Conservation (phyloP, 306 rosid genomes). For the Senna tora region DNA sequence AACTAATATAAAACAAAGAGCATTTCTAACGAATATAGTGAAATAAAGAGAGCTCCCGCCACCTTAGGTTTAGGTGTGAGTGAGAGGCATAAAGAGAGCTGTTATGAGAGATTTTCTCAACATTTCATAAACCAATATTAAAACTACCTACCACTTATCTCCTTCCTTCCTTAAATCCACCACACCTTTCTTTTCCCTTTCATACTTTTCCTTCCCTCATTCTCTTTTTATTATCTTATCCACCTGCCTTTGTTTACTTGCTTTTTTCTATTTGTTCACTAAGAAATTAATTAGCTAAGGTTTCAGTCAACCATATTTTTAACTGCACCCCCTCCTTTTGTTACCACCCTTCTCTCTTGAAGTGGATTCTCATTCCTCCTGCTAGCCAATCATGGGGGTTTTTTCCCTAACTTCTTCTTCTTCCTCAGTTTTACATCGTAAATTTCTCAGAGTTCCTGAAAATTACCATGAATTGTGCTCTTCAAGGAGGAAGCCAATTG, state of each 20-base stretch:
- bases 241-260: conserved; percentile 64
- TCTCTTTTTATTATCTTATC: conserved; percentile 48
- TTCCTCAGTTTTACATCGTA: conserved; percentile 46
- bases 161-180: conserved; percentile 62
- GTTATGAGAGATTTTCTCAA: conserved; percentile 30
- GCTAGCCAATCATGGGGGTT: conserved; percentile 62
- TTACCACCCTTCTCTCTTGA: conserved; percentile 26
- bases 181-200: conserved; percentile 42
- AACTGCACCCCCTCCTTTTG: conserved; percentile 40
- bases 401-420: conserved; percentile 55
- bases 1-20: conserved; percentile 29
- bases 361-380: conserved; percentile 26
- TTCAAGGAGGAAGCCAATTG: conserved; percentile 46
- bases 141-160: conserved; percentile 69
- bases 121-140: conserved; percentile 36
- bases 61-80: conserved; percentile 53
- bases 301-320: conserved; percentile 54
- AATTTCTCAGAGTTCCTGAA: conserved; percentile 35
- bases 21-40: conserved; percentile 38
- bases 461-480: conserved; percentile 37
- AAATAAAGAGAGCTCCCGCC: conserved; percentile 63
- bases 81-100: conserved; percentile 68
- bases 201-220: conserved; percentile 29
- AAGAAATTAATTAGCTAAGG: conserved; percentile 53
- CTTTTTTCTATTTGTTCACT: conserved; percentile 47